Conservation (phyloP, 2,329 filamentous ascomycete genomes). For the Pseudogymnoascus sp. region DNA sequence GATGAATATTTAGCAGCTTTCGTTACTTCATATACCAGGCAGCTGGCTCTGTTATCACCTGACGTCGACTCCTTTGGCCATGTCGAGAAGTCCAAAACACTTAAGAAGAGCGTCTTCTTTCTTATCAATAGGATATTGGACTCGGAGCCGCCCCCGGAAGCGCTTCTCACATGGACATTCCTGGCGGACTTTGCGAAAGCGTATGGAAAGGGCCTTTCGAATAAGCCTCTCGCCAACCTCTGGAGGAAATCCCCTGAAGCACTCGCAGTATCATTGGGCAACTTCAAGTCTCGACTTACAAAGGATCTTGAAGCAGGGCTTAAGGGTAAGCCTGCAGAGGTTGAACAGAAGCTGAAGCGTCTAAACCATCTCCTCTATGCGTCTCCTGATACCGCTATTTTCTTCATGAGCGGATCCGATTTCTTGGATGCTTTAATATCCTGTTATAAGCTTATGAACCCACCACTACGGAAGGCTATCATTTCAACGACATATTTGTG, state of each 20-base stretch:
- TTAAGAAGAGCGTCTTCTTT: conserved; percentile 59
- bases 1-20: conserved; percentile 57
- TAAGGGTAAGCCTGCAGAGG: conserved; percentile 45
- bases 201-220: conserved; percentile 56
- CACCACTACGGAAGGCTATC: conserved; percentile 57
- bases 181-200: conserved; percentile 55
- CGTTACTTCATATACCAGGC: conserved; percentile 57
- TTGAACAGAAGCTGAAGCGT: conserved; percentile 47
- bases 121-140: conserved; percentile 52
- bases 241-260: conserved; percentile 44
- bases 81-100: conserved; percentile 33
- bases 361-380: conserved; percentile 58
- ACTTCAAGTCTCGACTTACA: conserved; percentile 55
- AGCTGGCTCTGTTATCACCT: conserved; percentile 36
- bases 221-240: conserved; percentile 42
- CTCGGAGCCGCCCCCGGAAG: conserved; percentile 34
- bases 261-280: conserved; percentile 49
- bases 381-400: conserved; percentile 48
- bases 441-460: conserved; percentile 58
- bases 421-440: conserved; percentile 69
- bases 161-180: conserved; percentile 57
- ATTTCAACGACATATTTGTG: conserved; percentile 70
- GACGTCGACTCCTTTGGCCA: conserved; percentile 14
- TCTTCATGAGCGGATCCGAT: conserved; percentile 79
- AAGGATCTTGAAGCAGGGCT: conserved; percentile 55